Conservation (phyloP, 1,284 basidiomycete species). For the Ceratorhiza oryzae-sativae region DNA sequence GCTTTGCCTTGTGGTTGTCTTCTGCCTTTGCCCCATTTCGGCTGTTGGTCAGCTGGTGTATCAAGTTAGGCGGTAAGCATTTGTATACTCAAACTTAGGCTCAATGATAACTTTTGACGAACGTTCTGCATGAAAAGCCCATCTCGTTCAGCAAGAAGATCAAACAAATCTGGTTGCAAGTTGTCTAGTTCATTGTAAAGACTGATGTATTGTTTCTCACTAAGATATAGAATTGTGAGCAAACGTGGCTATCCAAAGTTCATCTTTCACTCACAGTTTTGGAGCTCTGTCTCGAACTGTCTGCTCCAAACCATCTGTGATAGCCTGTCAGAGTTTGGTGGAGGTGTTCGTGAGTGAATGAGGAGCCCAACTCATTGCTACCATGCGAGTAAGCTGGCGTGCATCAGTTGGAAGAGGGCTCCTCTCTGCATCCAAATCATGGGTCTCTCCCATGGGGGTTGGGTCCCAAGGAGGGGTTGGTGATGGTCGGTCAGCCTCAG, state of each 20-base stretch:
- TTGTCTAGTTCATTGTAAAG: neutral
- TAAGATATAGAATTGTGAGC: neutral
- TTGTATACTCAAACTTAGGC: neutral
- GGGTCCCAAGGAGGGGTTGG: neutral
- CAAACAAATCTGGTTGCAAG: neutral
- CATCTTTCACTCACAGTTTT: neutral
- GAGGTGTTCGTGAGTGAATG: neutral
- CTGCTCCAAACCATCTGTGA: slow-evolving; percentile 3
- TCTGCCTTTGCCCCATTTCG: slow-evolving; percentile 22
- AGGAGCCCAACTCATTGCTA: slow-evolving; percentile 9
- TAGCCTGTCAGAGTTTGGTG: neutral
- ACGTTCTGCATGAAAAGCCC: neutral
- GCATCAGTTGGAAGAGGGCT: neutral
- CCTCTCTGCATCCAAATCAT: neutral
- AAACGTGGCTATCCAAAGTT: neutral
- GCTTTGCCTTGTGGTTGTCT: slow-evolving; percentile 26
- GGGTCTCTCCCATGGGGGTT: neutral
- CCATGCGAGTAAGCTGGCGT: slow-evolving; percentile 16
- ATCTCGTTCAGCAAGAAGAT: neutral
- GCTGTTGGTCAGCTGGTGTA: slow-evolving; percentile 1
- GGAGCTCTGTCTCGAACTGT: neutral
- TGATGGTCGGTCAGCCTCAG: neutral
- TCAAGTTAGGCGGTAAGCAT: neutral
- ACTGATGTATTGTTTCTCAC: neutral
- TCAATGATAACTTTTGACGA: neutral